Evolutionary conservation across 2,329 filamentous ascomycete genomes (phyloP).

Genomic region (Plenodomus biglobosus): DNA sequence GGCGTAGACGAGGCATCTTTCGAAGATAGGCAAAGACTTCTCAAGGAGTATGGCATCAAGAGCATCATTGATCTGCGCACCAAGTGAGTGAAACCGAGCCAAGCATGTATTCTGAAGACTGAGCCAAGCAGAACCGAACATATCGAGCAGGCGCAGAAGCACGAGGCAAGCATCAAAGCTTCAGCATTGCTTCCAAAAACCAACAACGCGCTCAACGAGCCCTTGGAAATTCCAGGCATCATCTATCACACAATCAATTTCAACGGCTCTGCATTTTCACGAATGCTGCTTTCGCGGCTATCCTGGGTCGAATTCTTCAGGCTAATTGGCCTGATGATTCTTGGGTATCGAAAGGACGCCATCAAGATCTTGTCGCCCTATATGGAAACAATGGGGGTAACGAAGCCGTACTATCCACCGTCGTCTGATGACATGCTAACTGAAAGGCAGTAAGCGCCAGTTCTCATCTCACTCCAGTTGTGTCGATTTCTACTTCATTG

Average conservation of each 20-base stretch:
- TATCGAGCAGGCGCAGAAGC: constrained; percentile 66
- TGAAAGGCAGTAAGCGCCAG: not conserved
- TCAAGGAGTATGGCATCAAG: constrained; percentile 63
- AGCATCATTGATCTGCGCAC: constrained; percentile 80
- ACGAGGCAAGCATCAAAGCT: constrained; percentile 50
- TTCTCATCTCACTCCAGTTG: not conserved
- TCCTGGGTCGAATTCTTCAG: constrained; percentile 67
- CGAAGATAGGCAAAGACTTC: constrained; percentile 62
- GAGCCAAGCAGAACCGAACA: constrained; percentile 65
- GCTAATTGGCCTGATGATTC: constrained; percentile 62
- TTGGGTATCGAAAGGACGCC: constrained; percentile 69
- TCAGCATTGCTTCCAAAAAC: constrained; percentile 50
- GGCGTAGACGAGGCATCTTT: constrained; percentile 67
- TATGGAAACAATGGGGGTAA: constrained; percentile 63
- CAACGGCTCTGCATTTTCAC: constrained; percentile 71
- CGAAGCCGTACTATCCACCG: not conserved
- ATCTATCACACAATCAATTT: constrained; percentile 69
- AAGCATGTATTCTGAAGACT: not conserved
- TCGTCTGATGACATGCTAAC: not conserved
- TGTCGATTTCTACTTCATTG: too few relatives aligned
- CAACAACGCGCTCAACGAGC: constrained; percentile 56
- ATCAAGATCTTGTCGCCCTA: constrained; percentile 69
- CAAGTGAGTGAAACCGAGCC: constrained; percentile 53
- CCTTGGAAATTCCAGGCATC: constrained; percentile 64
- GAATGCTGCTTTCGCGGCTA: constrained; percentile 66